Conservation (phyloP, 805 yeast genomes). For the Ogataea allantospora region DNA sequence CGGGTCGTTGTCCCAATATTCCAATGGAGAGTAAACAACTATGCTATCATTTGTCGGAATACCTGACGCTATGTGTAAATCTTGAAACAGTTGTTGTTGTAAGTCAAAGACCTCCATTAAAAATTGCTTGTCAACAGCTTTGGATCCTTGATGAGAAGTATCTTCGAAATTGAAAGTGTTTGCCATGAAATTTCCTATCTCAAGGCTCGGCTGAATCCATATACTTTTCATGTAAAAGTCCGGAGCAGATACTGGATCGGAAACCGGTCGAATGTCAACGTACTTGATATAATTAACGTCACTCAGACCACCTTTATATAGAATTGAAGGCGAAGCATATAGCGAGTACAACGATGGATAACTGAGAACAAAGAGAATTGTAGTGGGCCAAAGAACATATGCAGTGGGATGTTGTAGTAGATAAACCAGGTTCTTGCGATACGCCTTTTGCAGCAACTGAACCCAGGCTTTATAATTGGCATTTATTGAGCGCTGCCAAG, state of each 20-base stretch:
- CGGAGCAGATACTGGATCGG: conserved; percentile 3
- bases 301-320: conserved; percentile 11
- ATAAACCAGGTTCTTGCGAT: conserved; percentile 12
- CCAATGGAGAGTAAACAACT: conserved; percentile 40
- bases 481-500: conserved; percentile 12
- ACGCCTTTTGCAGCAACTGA: conserved; percentile 13
- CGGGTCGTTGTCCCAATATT: conserved; percentile 41
- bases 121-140: conserved; percentile 38
- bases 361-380: conserved; percentile 45
- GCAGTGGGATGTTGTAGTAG: conserved; percentile 39
- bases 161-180: neutral
- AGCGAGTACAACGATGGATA: conserved; percentile 47
- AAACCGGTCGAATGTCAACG: conserved; percentile 15
- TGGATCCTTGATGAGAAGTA: conserved; percentile 10
- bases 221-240: conserved; percentile 34
- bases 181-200: neutral
- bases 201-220: conserved; percentile 32
- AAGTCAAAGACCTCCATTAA: conserved; percentile 35
- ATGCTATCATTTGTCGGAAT: conserved; percentile 19
- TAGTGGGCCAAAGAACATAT: conserved; percentile 49
- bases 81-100: conserved; percentile 27
- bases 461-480: conserved; percentile 16
- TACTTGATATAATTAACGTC: conserved; percentile 17
- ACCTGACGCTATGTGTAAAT: conserved; percentile 18
- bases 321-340: conserved; percentile 27